Evolutionary conservation across 768 basidiomycete species (phyloP).

Genomic region (Auricularia auricula-judae): DNA sequence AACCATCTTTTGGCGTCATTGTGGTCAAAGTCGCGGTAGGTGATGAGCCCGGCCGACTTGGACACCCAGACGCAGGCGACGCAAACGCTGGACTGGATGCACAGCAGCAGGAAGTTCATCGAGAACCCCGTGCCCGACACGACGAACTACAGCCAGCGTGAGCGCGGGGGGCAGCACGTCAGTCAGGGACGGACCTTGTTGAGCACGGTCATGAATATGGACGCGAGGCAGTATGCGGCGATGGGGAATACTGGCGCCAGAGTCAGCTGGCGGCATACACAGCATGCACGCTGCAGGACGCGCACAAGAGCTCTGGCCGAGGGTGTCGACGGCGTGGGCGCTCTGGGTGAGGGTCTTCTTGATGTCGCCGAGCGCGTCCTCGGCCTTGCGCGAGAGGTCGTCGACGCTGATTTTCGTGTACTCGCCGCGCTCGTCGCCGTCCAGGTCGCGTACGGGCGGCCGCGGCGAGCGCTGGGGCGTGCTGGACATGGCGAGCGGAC

Average conservation of each 20-base stretch:
- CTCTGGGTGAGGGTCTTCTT: not conserved
- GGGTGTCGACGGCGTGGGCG: not conserved
- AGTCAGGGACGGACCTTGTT: constrained; percentile 60
- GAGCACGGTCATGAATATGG: constrained; percentile 92
- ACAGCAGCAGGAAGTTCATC: constrained; percentile 92
- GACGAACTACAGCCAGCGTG: constrained; percentile 51
- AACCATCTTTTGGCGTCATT: constrained; percentile 89
- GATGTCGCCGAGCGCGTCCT: not conserved
- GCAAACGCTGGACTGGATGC: constrained; percentile 86
- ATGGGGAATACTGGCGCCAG: constrained; percentile 60
- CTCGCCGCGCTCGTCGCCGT: constrained; percentile 6
- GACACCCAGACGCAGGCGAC: constrained; percentile 59
- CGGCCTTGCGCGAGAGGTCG: not conserved
- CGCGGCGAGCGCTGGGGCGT: not conserved
- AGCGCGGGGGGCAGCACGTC: too few species aligned
- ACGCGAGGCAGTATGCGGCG: constrained; percentile 80
- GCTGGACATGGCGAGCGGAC: not conserved
- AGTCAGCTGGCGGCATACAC: not conserved
- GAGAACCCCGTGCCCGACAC: constrained; percentile 89
- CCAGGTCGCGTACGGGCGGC: not conserved
- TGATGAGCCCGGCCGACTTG: constrained; percentile 70
- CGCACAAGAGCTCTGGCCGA: not conserved
- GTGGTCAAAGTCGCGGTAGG: constrained; percentile 72
- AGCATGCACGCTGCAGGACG: not conserved
- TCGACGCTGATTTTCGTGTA: not conserved